phyloP scores from a whole-genome alignment of 2,329 filamentous ascomycete genomes.

The Anthostomella pinea region DNA sequence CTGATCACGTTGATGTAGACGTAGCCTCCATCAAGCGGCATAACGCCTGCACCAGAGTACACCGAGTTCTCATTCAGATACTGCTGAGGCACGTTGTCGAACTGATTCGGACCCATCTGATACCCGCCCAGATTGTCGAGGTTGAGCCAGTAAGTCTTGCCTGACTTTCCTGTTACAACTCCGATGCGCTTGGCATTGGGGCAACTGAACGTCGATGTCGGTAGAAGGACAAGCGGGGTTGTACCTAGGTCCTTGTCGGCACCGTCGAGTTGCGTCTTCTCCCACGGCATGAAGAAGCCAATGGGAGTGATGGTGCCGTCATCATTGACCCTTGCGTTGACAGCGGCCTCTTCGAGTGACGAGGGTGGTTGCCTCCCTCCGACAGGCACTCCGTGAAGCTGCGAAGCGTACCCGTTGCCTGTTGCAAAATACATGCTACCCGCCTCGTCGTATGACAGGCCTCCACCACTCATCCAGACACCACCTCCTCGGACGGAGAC shows the following conservation, averaged over 20 bases:
- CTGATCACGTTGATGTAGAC: conserved; percentile 52
- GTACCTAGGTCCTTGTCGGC: conserved; percentile 49
- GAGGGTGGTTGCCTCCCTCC: conserved; percentile 43
- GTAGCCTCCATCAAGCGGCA: conserved; percentile 46
- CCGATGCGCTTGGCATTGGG: conserved; percentile 44
- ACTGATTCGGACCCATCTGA: conserved; percentile 41
- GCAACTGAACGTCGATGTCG: conserved; percentile 40
- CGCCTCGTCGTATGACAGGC: conserved; percentile 42
- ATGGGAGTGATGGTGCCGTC: conserved; percentile 42
- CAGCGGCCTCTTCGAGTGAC: conserved; percentile 46
- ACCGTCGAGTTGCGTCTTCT: conserved; percentile 47
- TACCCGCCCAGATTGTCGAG: conserved; percentile 49
- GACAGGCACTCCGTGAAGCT: conserved; percentile 41
- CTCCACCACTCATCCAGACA: conserved; percentile 50
- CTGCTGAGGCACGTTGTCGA: conserved; percentile 42
- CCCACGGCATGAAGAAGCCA: conserved; percentile 51
- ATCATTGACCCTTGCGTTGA: conserved; percentile 44
- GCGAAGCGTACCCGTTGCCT: conserved; percentile 48
- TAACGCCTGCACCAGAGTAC: conserved; percentile 46
- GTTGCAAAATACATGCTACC: conserved; percentile 47
- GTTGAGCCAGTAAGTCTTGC: conserved; percentile 49
- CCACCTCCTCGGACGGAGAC: conserved; percentile 40
- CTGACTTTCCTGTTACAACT: conserved; percentile 47
- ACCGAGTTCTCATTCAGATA: conserved; percentile 48
- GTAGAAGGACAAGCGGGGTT: conserved; percentile 41